Conservation (phyloP, 768 basidiomycete genomes). For the Stropharia rugosoannulata region DNA sequence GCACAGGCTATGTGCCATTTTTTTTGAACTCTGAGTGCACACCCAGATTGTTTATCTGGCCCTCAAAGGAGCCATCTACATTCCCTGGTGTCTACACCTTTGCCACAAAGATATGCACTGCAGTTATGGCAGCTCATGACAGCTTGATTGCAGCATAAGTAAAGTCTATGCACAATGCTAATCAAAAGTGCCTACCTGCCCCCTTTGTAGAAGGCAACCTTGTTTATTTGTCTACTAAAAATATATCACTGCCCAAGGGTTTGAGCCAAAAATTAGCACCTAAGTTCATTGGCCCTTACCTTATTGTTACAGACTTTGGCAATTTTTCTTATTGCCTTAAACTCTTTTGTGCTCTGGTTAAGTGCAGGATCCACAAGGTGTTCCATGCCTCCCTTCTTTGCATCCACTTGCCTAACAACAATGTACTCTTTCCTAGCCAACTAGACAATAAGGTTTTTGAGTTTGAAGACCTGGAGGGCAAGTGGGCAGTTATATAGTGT, state of each 20-base stretch:
- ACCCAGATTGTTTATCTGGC: conserved; percentile 22
- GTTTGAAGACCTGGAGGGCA: no score
- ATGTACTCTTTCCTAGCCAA: conserved; percentile 32
- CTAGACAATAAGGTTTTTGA: no score
- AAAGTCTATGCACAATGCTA: conserved; percentile 25
- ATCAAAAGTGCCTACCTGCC: conserved; percentile 16
- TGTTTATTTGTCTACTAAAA: no score
- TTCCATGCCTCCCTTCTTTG: conserved; percentile 31
- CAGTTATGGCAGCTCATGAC: conserved; percentile 32
- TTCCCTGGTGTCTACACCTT: conserved; percentile 21
- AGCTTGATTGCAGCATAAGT: conserved; percentile 29
- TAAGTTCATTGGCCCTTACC: conserved; percentile 22
- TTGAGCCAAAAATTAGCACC: conserved; percentile 21
- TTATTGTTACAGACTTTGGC: conserved; percentile 12
- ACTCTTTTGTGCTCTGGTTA: conserved; percentile 15
- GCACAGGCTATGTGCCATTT: conserved; percentile 24
- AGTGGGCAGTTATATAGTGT: no score
- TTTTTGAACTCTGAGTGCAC: conserved; percentile 21
- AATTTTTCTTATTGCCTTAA: conserved; percentile 16
- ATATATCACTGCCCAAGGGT: conserved; percentile 19
- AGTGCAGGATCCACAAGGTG: conserved; percentile 15
- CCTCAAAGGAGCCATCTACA: conserved; percentile 4
- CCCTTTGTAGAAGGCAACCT: conserved; percentile 17
- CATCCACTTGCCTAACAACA: conserved; percentile 33
- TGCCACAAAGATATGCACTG: conserved; percentile 16